Percentiles rank a stretch among this genome's conserved stretches.
phyloP scores from a whole-genome alignment of 257 asterid genomes.

The Solanum sejunctum region DNA sequence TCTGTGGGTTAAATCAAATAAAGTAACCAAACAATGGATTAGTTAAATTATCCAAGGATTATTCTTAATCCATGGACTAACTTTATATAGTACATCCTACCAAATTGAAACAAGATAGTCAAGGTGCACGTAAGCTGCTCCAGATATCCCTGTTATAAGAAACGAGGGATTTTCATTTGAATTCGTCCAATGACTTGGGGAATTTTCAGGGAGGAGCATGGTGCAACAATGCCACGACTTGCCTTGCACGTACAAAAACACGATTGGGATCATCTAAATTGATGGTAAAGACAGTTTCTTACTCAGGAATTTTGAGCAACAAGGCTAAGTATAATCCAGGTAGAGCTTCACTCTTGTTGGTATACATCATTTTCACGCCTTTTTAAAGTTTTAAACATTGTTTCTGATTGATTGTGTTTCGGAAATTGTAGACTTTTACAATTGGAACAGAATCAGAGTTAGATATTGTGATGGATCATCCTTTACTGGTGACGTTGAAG shows the following conservation, averaged over 20 bases:
- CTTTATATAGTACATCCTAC: too few relatives aligned
- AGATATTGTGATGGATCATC: slow-evolving; percentile 92
- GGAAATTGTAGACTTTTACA: slow-evolving; percentile 45
- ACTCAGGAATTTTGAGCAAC: slow-evolving; percentile 71
- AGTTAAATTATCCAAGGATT: too few relatives aligned
- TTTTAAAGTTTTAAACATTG: not conserved
- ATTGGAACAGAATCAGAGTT: slow-evolving; percentile 72
- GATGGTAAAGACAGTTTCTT: slow-evolving; percentile 44
- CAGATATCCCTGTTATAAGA: not conserved
- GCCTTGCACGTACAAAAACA: slow-evolving; percentile 29
- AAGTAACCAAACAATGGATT: too few relatives aligned
- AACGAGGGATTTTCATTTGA: not conserved
- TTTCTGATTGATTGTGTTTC: not conserved
- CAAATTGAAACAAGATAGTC: not conserved
- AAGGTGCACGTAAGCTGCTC: not conserved
- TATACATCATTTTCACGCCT: not conserved
- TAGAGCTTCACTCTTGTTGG: not conserved
- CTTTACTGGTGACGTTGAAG: slow-evolving; percentile 73
- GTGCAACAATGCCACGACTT: slow-evolving; percentile 63
- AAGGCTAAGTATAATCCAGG: slow-evolving; percentile 62
- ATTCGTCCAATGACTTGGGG: not conserved
- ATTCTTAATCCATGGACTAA: too few relatives aligned
- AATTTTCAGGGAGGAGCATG: slow-evolving; percentile 81
- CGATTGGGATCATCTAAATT: slow-evolving; percentile 66
- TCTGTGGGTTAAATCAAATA: too few relatives aligned